Base-by-base conservation (phyloP, 805 yeast species). In the Candida multigemmis region DNA sequence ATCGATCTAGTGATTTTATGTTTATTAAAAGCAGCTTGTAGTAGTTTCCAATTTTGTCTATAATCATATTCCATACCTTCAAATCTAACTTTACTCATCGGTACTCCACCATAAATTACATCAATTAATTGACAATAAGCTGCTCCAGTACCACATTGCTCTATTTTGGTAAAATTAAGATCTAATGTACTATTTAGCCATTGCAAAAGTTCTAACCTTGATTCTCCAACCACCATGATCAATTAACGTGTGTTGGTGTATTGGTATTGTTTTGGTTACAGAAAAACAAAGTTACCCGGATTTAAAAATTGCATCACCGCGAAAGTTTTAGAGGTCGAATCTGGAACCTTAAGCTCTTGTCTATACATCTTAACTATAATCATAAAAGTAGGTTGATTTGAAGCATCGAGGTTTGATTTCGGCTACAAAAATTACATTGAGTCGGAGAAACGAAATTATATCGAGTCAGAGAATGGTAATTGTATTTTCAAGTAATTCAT, bases 101-200 rank as follows among this genome's bases (percentile, higher is more conserved):
- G 91, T 12, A 91, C 67, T 40, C 85, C 95, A 7, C 79, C 76
- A 42, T 65, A 82, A 12, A 91, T 75, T 6, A 86, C 73, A 51
- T 91, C 96, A 61, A 89, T 65, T 21, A 91, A 68, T 57, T 87
- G 96, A 52, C 96, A 86, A 49, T 84, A 89, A 1, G 85, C 89
- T 1, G 96, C 96, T 2, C 99, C 99, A 2, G 81, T 73, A 11
- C 99, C 99, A 47, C 96, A 78, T 52, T 87, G 87, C 48, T 91
- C 98, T 2, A 91, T 79, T 47, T 81, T 84, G 19, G 74, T 63
- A 42, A 82, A 72, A 35, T 74, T 62, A 22, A 86, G 53, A 23
- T 68, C 68, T 24, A 85, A 62, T 3, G 82, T 67, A 22, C 70
- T 63, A 45, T 89, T 89, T 38, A 91, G 64, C 97, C 97, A 91